Conservation (phyloP, 805 yeast genomes). For the Candida coquimbonensis region DNA sequence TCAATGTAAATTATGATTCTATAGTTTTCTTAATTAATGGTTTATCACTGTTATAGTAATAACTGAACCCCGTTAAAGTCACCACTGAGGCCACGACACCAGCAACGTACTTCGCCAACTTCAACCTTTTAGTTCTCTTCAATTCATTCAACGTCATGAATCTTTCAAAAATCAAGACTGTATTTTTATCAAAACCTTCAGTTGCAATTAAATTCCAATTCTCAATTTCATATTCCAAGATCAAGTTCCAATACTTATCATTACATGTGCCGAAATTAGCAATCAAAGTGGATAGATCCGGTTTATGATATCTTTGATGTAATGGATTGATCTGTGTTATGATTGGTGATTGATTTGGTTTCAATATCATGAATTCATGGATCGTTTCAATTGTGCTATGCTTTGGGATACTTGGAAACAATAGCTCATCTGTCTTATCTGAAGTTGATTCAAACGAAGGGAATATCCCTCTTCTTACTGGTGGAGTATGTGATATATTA, state of each 20-base stretch:
- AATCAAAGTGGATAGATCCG: constrained; percentile 37
- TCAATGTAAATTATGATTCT: too few species aligned
- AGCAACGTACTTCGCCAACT: constrained; percentile 2
- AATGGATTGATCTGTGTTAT: constrained; percentile 33
- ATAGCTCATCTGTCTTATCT: constrained; percentile 10
- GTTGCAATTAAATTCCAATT: constrained; percentile 45
- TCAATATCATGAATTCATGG: constrained; percentile 21
- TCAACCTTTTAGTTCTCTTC: constrained; percentile 1
- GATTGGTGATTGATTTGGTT: constrained; percentile 11
- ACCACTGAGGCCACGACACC: neutral
- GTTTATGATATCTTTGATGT: constrained; percentile 28
- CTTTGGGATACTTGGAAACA: constrained; percentile 18
- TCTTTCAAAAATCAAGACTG: constrained; percentile 36
- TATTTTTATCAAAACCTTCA: constrained; percentile 27
- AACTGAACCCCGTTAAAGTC: neutral
- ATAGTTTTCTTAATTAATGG: constrained; percentile 5
- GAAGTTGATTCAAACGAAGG: constrained; percentile 11
- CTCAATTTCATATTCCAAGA: constrained; percentile 36
- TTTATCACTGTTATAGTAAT: neutral
- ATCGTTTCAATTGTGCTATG: constrained; percentile 1
- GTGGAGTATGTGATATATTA: constrained; percentile 4
- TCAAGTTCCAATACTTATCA: constrained; percentile 26
- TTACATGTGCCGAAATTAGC: constrained; percentile 32
- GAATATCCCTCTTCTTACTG: constrained; percentile 6
- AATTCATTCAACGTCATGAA: constrained; percentile 12